Evolutionary conservation across 768 basidiomycete species (phyloP).

Genomic region (Suillus discolor): DNA sequence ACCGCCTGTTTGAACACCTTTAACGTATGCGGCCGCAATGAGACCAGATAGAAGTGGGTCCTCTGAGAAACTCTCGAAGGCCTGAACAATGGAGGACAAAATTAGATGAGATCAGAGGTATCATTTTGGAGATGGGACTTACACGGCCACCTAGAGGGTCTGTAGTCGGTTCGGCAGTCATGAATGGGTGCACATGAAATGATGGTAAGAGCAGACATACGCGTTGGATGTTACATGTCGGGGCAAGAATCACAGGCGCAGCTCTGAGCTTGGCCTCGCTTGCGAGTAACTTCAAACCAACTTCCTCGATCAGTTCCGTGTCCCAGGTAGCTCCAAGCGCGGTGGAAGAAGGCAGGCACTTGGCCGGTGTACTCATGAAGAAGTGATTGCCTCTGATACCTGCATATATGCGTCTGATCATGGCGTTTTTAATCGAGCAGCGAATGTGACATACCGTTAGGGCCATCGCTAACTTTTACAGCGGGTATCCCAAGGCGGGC

Average conservation of each 20-base stretch:
- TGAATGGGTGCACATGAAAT: neutral
- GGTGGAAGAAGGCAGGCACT: conserved; percentile 75
- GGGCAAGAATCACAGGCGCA: conserved; percentile 72
- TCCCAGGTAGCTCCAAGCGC: conserved; percentile 80
- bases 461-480: conserved; percentile 81
- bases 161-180: conserved; percentile 22
- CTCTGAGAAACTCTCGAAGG: conserved; percentile 81
- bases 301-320: conserved; percentile 58
- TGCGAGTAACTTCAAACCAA: conserved; percentile 67
- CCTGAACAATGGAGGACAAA: conserved; percentile 34
- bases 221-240: conserved; percentile 85
- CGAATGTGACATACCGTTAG: conserved; percentile 56
- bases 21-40: conserved; percentile 72
- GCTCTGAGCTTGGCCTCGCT: conserved; percentile 71
- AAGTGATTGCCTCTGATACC: conserved; percentile 72
- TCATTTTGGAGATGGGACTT: conserved; percentile 16
- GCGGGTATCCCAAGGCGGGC: conserved; percentile 71
- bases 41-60: conserved; percentile 75
- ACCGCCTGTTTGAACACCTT: conserved; percentile 75
- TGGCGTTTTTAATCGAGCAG: neutral
- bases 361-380: conserved; percentile 81
- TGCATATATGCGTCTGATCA: conserved; percentile 16
- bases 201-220: conserved; percentile 36
- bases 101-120: conserved; percentile 13
- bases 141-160: conserved; percentile 74